Percentiles rank a stretch among this genome's conserved stretches.
Evolutionary conservation across 805 yeast genomes (phyloP).

Genomic region (Ogataea sp.): DNA sequence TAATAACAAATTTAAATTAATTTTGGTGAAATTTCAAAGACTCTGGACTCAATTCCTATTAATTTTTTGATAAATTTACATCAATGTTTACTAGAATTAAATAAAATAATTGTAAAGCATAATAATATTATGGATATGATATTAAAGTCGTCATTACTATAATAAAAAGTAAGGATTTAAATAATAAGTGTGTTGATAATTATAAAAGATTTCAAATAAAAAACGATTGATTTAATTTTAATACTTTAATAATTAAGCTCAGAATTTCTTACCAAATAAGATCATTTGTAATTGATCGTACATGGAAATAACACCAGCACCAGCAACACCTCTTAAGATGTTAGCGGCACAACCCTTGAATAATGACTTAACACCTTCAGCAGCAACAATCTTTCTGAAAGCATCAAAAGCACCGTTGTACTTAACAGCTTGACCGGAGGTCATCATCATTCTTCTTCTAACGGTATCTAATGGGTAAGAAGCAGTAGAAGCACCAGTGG

Average conservation of each 20-base stretch:
- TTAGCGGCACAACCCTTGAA: conserved; percentile 99
- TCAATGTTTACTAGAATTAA: too few species aligned
- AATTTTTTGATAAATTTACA: too few species aligned
- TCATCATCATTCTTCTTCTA: conserved; percentile 99
- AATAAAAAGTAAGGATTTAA: neutral
- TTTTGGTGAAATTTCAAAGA: too few species aligned
- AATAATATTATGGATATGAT: neutral
- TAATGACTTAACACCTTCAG: conserved; percentile 88
- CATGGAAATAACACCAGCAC: conserved; percentile 98
- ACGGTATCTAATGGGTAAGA: conserved; percentile 98
- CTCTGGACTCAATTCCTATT: too few species aligned
- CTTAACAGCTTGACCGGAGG: conserved; percentile 97
- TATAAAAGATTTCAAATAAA: too few species aligned
- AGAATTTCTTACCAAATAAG: conserved; percentile 93
- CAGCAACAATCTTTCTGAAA: conserved; percentile 85
- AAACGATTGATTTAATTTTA: neutral
- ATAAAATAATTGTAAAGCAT: too few species aligned
- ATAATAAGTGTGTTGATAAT: too few species aligned
- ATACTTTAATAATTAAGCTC: conserved; percentile 19
- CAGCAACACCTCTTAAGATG: conserved; percentile 99
- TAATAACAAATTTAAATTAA: too few species aligned
- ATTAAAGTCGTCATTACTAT: too few species aligned
- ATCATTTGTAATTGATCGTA: conserved; percentile 95
- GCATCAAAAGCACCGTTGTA: conserved; percentile 94
- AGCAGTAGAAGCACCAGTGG: conserved; percentile 98